Evolutionary conservation across 371 early-diverging fungal genomes (phyloP), one percentile per base, ranked within the genome.

Genomic region (Thermomucor indicae-seudaticae): DNA sequence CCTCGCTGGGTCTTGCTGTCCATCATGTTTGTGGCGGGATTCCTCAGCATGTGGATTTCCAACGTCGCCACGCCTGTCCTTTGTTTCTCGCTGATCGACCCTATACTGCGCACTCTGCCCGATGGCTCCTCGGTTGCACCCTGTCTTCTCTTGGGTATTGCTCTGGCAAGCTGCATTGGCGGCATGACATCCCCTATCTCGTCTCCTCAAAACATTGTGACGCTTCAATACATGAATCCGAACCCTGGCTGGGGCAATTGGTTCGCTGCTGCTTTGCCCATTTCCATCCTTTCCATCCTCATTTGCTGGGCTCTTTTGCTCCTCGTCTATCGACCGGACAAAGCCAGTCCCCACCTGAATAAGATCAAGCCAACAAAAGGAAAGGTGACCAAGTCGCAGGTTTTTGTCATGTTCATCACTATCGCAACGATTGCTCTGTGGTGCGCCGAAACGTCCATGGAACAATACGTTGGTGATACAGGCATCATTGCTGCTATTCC

Each of bases 131-230:
- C 86, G 0, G 93, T 95, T 53, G 93, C 86, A 5, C 85, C 84
- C 20, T 85, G 89, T 40, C 76, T 96, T 24, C 83, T 96, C 41
- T 70, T 96, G 16, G 97, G 95, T 7, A 94, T 95, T 51, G 96
- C 97, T 2, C 67, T 96, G 41, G 95, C 95, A 4, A 84, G 92
- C 30, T 93, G 95, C 52, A 84, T 95, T 17, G 97, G 95, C 35
- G 96, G 95, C 4, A 91, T 95, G 92, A 86, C 93, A 1, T 89
- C 92, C 10, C 97, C 97, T 3, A 96, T 96, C 60, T 78, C 91
- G 8, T 91, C 92, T 4, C 97, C 97, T 12, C 96, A 96, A 57
- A 95, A 95, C 71, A 83, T 86, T 43, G 82, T 95, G 43, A 84
- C 95, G 3, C 72, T 96, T 47, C 75, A 80, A 61, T 79, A 80